Base-by-base conservation (phyloP, 2,329 filamentous ascomycete genomes). In the Eurotiales sp. region DNA sequence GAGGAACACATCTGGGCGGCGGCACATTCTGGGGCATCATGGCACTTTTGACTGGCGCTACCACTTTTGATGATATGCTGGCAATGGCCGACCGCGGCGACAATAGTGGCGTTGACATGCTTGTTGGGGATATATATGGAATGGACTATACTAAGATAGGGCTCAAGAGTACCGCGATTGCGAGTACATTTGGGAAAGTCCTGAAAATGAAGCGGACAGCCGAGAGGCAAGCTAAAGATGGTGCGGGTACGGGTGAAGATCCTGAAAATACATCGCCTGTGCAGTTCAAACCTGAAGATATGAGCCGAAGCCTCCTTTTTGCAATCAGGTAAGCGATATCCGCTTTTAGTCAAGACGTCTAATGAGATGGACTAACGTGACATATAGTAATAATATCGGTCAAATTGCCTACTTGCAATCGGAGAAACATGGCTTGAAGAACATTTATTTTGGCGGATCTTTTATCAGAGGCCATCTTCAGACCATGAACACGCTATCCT, bases 401-500 rank as follows among this genome's bases (percentile, higher is more conserved):
- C 93, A 99, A 74, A 95, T 99, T 61, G 90, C 93, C 39, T 96
- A 93, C 69, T 78, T 99, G n/a, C 93, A 97, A 67, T 93, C 90
- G 5, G 91, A 96, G 68, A 93, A 96, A 65, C 92, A 99, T 72
- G 82, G 86, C 41, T 77, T 97, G 22, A 87, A 88, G 56, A 85
- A 92, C 64, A 97, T 99, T 55, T 99, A 99, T 75, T 99, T 99
- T 70, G 93, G 93, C 19, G 93, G 93, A 21, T 93, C 88, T 6
- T 99, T 97, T 67, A 97, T 99, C 65, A 85, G 93, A 37, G 93
- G 93, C 36, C 93, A 99, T 69, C 84, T 88, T 14, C 93, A 97
- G 73, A 99, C 93, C 11, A 99, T 99, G 83, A 95, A 97, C 70
- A 97, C 93, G 0, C 77, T 99, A 8, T 91, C 87, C 50, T 99